Evolutionary conservation across 2,329 filamentous ascomycete species (phyloP).

Genomic region (Aspergillus sojae): DNA sequence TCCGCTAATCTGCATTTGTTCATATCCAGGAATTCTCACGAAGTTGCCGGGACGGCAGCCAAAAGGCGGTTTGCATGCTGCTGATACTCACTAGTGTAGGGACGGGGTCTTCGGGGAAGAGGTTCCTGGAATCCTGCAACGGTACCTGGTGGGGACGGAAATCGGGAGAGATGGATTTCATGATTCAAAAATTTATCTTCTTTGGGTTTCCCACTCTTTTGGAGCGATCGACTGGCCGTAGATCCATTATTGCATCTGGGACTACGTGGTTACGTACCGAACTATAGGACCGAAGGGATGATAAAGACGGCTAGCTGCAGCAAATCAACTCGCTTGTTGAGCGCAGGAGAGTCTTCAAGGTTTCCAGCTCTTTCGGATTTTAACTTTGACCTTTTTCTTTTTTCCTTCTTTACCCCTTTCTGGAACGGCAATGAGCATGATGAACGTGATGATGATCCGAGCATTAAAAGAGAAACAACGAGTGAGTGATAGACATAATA

Average conservation of each 20-base stretch:
- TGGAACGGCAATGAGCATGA: conserved; percentile 1
- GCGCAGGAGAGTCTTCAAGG: background rate
- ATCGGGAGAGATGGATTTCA: conserved; percentile 5
- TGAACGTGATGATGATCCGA: background rate
- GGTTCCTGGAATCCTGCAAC: conserved; percentile 35
- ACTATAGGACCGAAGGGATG: conserved; percentile 6
- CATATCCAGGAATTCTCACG: conserved; percentile 2
- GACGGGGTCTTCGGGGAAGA: conserved; percentile 35
- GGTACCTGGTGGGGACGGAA: conserved; percentile 21
- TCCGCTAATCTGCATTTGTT: background rate
- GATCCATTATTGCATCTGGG: conserved; percentile 10
- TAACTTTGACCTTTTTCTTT: background rate
- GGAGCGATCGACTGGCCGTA: conserved; percentile 3
- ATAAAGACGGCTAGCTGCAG: conserved; percentile 21
- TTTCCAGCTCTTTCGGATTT: conserved; percentile 1
- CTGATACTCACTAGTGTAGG: conserved; percentile 32
- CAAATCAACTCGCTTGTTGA: conserved; percentile 5
- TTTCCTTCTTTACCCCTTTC: background rate
- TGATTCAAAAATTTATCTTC: background rate
- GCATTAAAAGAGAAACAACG: background rate
- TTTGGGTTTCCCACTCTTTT: conserved; percentile 1
- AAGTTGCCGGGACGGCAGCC: conserved; percentile 19
- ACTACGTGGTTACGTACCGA: conserved; percentile 2
- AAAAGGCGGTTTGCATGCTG: conserved; percentile 22
- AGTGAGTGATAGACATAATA: conserved; percentile 1